Evolutionary conservation across 768 basidiomycete species (phyloP), one percentile per base, ranked within the genome.

Genomic region (Suillus spraguei): DNA sequence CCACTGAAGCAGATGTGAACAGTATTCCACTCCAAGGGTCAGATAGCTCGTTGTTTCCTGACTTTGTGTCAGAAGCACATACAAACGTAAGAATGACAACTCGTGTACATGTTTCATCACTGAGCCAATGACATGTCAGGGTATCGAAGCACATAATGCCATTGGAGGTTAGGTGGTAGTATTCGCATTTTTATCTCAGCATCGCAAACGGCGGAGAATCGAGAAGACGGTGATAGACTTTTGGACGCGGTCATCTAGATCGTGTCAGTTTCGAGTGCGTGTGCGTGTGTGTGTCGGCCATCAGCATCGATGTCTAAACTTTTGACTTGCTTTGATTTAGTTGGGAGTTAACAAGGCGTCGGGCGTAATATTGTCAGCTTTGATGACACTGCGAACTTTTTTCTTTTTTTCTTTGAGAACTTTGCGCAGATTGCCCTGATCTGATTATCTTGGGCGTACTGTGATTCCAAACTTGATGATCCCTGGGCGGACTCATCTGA

Each of bases 311-410:
- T 22, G 6, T 46, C 11, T 28, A 28, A 4, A 28, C 28, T 52
- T 24, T 54, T 17, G 63, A 67, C 33, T 67, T 24, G 20, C 6
- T 3, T 5, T 28, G 0, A 20, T 28, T 61, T 56, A 92, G 91
- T 71, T 95, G 93, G 94, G 94, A 95, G 74, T 97, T 76, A 77
- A 11, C 78, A 78, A 24, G 94, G 93, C 17, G 82, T 90, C 20
- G 82, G 83, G 5, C 92, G 91, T 71, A 97, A 97, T 77, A 73
- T 73, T 7, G 74, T 87, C 58, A 83, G 83, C 36, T 66, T 81
- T 4, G 68, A 82, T 59, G 95, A 97, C 74, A 88, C 90, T 0
- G 81, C 82, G 63, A 95, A 97, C 75, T 91, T 90, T n/a, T 76
- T 84, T 96, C 47, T 69, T 69, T 80, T 14, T 91, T 96, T 81